Evolutionary conservation across 2,329 filamentous ascomycete species (phyloP).

Genomic region (Didymella lethalis): DNA sequence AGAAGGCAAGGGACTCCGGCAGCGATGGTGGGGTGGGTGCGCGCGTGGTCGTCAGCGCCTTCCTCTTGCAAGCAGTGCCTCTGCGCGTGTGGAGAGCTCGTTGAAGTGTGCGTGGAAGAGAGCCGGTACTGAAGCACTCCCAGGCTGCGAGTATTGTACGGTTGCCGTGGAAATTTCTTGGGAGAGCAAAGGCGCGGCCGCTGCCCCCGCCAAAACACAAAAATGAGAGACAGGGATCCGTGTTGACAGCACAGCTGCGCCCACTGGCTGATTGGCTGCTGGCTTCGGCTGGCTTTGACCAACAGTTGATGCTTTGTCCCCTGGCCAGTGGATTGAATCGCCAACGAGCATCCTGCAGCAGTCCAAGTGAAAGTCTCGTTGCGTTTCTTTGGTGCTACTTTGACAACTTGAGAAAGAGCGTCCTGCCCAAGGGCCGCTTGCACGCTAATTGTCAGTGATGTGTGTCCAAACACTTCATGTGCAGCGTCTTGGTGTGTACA

Average conservation of each 20-base stretch:
- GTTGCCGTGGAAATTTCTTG: conserved; percentile 22
- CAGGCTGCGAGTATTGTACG: conserved; percentile 12
- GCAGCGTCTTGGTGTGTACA: not conserved
- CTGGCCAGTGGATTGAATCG: conserved; percentile 6
- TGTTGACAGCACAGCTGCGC: conserved; percentile 12
- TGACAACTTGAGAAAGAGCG: not conserved
- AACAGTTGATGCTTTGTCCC: conserved; percentile 11
- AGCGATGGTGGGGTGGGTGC: conserved; percentile 10
- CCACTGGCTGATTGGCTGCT: conserved; percentile 15
- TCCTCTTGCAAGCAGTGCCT: conserved; percentile 9
- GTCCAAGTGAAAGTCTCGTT: not conserved
- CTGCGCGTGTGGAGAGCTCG: conserved; percentile 6
- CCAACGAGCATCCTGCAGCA: conserved; percentile 4
- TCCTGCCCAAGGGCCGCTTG: not conserved
- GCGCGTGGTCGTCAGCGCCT: conserved; percentile 14
- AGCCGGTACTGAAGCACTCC: not conserved
- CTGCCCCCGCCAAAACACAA: conserved; percentile 22
- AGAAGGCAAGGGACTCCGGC: conserved; percentile 17
- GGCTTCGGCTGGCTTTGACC: conserved; percentile 15
- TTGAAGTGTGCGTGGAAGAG: conserved; percentile 1
- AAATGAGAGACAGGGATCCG: conserved; percentile 20
- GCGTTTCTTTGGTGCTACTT: not conserved
- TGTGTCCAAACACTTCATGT: not conserved
- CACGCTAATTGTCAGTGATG: not conserved
- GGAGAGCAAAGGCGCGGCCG: conserved; percentile 10